phyloP scores from a whole-genome alignment of 257 asterid genomes.

The Catharanthus roseus region DNA sequence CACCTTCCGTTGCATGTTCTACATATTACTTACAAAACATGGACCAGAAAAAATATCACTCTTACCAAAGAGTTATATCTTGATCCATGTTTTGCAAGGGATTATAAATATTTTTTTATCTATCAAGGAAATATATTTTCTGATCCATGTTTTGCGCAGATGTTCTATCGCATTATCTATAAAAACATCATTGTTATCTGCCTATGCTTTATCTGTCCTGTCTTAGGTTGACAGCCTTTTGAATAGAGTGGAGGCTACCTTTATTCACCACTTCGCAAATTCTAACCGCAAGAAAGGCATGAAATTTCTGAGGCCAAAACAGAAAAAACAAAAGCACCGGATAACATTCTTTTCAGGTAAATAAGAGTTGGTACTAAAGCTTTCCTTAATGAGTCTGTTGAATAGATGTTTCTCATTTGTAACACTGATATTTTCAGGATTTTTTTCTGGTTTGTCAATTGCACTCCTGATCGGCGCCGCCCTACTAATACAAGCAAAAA shows the following conservation, averaged over 20 bases:
- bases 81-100: background rate
- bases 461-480: conserved; percentile 56
- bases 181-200: background rate
- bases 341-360: conserved; percentile 65
- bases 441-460: conserved; percentile 67
- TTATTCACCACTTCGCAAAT: conserved; percentile 50
- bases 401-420: background rate
- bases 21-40: background rate
- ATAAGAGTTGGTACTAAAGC: conserved; percentile 3
- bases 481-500: conserved; percentile 54
- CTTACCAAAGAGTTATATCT: background rate
- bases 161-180: background rate
- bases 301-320: conserved; percentile 74
- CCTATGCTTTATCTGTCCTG: conserved; percentile 9
- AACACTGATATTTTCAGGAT: conserved; percentile 44
- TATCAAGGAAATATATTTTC: no score
- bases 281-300: conserved; percentile 66
- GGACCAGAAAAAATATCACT: background rate
- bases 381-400: background rate
- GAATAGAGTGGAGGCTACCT: conserved; percentile 57
- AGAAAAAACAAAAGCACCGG: conserved; percentile 51
- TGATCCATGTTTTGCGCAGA: background rate
- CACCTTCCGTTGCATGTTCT: background rate
- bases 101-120: background rate
- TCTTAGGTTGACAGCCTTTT: conserved; percentile 56